Evolutionary conservation across 306 rosid genomes (phyloP), one percentile per base, ranked within the genome.

Genomic region (Benincasa hispida): DNA sequence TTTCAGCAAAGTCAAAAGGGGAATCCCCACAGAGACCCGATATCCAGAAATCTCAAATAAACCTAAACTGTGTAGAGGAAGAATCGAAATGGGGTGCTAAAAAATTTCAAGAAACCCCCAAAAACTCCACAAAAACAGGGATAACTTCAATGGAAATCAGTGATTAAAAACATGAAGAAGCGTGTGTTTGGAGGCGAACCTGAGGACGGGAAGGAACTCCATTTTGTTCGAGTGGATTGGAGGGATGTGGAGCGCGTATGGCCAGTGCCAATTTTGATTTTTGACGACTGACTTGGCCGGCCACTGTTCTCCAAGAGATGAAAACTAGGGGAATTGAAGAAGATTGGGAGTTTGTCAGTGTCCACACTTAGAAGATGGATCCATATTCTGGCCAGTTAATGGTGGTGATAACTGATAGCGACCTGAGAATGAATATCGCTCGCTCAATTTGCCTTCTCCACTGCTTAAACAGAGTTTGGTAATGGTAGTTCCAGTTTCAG

Each of bases 181-280:
- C 3, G 78, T 83, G 83, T 81, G 24, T 75, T 78, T 10, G 60
- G 59, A 66, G 53, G 75, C 14, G 51, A 60, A 78, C 51, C 54
- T 73, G 61, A 19, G 76, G 75, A 77, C 48, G 81, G 68, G 2
- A 59, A 74, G 79, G 41, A 70, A 34, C 61, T 77, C 76, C 68
- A 25, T 75, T 41, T 22, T 19, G 22, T 75, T 51, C 48, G 32
- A 63, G 72, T 27, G 78, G 87, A 84, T 63, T 11, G 63, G 76
- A 79, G 59, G 62, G 68, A 79, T 90, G 86, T 83, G 85, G 75
- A 84, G 83, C 79, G 74, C 83, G 79, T 84, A 87, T 87, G 90
- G 91, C 34, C 67, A 25, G 66, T 56, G 59, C 47, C 18, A 60
- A 63, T 3, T n/a, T 63, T 15, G 10, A 6, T 1, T 3, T n/a